A percentile compares a stretch with the other conserved stretches of the same genome.
These are phyloP conservation scores for Pseudonectria buxi DNA, from an alignment of 2,329 filamentous ascomycete species.

Conservation along the genomic window DNA sequence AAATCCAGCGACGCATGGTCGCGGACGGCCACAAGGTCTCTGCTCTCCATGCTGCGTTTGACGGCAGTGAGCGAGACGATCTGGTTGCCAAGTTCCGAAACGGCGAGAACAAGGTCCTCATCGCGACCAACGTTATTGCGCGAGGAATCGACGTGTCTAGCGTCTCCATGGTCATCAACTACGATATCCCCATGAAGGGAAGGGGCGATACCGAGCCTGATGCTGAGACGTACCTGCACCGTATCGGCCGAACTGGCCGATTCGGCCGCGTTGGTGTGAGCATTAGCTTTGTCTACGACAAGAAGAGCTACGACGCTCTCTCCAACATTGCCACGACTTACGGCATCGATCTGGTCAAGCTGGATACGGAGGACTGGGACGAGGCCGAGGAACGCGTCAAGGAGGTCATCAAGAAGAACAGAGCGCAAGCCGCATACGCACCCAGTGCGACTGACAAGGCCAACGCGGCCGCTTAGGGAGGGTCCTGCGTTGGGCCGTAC, in stretches of 20 bases:
- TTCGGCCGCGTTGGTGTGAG: slow-evolving; percentile 96
- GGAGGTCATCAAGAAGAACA: slow-evolving; percentile 66
- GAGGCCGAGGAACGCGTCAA: slow-evolving; percentile 77
- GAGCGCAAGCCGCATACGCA: slow-evolving; percentile 49
- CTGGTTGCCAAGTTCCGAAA: slow-evolving; percentile 82
- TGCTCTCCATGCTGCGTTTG: slow-evolving; percentile 80
- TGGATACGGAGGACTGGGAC: slow-evolving; percentile 88
- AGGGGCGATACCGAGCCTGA: slow-evolving; percentile 76
- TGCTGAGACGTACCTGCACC: slow-evolving; percentile 92
- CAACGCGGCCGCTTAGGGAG: slow-evolving; percentile 24
- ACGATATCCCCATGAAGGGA: slow-evolving; percentile 74
- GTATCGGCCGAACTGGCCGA: slow-evolving; percentile 92
- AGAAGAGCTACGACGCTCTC: slow-evolving; percentile 72
- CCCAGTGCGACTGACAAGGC: slow-evolving; percentile 37
- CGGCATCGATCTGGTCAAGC: slow-evolving; percentile 69
- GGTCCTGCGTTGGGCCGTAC: slow-evolving; percentile 10
- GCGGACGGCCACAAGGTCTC: slow-evolving; percentile 87
- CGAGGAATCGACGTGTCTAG: slow-evolving; percentile 88
- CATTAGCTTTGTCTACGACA: slow-evolving; percentile 89
- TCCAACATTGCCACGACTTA: slow-evolving; percentile 75
- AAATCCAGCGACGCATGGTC: slow-evolving; percentile 81
- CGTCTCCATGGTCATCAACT: slow-evolving; percentile 98
- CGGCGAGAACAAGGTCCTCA: slow-evolving; percentile 88
- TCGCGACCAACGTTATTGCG: slow-evolving; percentile 93
- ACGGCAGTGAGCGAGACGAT: slow-evolving; percentile 73